phyloP scores from a whole-genome alignment of 2,329 filamentous ascomycete species.

The Microcyclospora tardicrescens region DNA sequence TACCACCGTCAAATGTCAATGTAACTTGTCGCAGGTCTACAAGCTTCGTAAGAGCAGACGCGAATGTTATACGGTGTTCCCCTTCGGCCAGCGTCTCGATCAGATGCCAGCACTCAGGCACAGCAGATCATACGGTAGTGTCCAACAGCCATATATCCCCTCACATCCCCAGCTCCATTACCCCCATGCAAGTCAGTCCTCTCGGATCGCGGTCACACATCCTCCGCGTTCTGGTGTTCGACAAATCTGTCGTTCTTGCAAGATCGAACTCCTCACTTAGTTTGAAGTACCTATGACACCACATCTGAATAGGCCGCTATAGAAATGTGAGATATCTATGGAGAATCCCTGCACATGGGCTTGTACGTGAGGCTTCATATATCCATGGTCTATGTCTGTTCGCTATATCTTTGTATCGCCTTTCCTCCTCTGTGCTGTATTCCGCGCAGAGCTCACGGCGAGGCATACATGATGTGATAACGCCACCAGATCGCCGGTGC shows the following conservation, averaged over 20 bases:
- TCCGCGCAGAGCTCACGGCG: conserved; percentile 50
- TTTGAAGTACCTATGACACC: conserved; percentile 22
- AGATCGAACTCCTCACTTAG: conserved; percentile 15
- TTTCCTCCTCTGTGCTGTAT: conserved; percentile 40
- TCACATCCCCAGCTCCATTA: too few relatives aligned
- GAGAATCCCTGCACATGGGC: not conserved
- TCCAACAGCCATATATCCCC: too few relatives aligned
- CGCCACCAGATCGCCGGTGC: conserved; percentile 50
- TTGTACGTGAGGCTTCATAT: not conserved
- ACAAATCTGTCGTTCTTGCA: conserved; percentile 15
- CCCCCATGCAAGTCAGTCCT: conserved; percentile 24
- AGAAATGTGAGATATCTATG: conserved; percentile 6
- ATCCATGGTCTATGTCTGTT: conserved; percentile 12
- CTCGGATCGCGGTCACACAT: conserved; percentile 15
- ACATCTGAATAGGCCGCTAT: conserved; percentile 18
- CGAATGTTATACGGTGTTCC: too few relatives aligned
- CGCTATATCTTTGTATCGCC: conserved; percentile 2
- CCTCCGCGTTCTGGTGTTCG: conserved; percentile 15
- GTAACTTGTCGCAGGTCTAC: too few relatives aligned
- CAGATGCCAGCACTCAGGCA: too few relatives aligned
- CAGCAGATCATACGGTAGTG: too few relatives aligned
- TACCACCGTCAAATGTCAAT: too few relatives aligned
- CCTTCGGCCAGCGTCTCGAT: too few relatives aligned
- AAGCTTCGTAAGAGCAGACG: too few relatives aligned
- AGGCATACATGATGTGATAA: conserved; percentile 56